Conservation (phyloP, 1,284 basidiomycete genomes). For the Athelia sp. region DNA sequence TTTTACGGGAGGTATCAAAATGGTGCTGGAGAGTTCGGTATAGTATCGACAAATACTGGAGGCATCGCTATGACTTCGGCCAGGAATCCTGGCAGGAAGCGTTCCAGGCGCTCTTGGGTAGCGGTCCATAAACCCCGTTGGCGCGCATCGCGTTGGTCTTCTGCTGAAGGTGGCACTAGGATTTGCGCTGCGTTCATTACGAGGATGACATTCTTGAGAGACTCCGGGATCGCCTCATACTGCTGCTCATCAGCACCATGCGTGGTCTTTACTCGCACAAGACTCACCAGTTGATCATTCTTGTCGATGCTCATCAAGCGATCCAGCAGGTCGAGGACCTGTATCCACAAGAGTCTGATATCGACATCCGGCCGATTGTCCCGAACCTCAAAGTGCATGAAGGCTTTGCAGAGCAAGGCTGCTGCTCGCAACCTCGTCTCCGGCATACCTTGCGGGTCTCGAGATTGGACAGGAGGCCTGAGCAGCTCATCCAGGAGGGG, state of each 20-base stretch:
- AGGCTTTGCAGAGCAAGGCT: constrained; percentile 88
- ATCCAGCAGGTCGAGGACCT: constrained; percentile 89
- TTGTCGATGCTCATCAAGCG: constrained; percentile 84
- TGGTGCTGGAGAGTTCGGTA: no score
- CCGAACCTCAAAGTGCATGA: constrained; percentile 88
- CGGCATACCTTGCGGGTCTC: constrained; percentile 83
- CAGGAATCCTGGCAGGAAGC: constrained; percentile 87
- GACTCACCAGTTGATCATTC: constrained; percentile 80
- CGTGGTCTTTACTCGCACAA: not conserved
- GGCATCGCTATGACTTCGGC: constrained; percentile 58
- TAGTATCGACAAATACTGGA: constrained; percentile 3
- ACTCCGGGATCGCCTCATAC: constrained; percentile 95
- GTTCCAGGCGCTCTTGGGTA: constrained; percentile 80
- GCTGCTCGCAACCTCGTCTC: constrained; percentile 88
- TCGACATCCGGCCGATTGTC: constrained; percentile 64
- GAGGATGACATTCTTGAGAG: constrained; percentile 93
- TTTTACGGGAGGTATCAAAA: no score
- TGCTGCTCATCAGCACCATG: constrained; percentile 26
- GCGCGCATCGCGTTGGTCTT: constrained; percentile 52
- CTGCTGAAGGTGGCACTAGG: constrained; percentile 60
- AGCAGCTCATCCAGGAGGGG: constrained; percentile 90
- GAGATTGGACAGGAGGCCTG: constrained; percentile 75
- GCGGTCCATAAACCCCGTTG: constrained; percentile 80
- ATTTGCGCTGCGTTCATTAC: constrained; percentile 92
- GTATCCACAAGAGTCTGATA: constrained; percentile 82